phyloP scores from a whole-genome alignment of 768 basidiomycete genomes.

The Neoboletus subvelutipes region DNA sequence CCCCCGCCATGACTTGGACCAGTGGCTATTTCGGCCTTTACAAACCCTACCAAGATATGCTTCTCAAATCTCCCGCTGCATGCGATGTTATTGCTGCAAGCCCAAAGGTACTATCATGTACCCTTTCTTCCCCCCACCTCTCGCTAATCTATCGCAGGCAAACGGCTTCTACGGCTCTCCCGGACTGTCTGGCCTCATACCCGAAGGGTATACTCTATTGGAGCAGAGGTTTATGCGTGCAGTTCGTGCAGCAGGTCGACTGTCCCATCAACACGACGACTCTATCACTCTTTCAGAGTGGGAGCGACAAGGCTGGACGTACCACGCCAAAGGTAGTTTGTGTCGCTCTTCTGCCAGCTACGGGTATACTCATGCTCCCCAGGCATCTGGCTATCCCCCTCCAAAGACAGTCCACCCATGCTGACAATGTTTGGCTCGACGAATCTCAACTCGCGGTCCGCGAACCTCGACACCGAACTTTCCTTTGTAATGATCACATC shows the following conservation, averaged over 20 bases:
- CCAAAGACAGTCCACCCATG: constrained; percentile 48
- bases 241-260: constrained; percentile 46
- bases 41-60: constrained; percentile 69
- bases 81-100: constrained; percentile 81
- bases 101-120: constrained; percentile 61
- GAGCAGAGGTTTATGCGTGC: constrained; percentile 82
- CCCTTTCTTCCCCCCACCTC: neutral
- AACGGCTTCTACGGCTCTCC: constrained; percentile 93
- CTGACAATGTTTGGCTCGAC: constrained; percentile 92
- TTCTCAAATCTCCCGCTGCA: constrained; percentile 57
- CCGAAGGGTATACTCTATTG: constrained; percentile 89
- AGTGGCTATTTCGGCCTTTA: constrained; percentile 95
- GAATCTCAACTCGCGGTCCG: constrained; percentile 89
- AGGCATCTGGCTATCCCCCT: constrained; percentile 87
- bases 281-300: constrained; percentile 83
- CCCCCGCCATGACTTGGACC: constrained; percentile 75
- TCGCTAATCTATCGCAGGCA: constrained; percentile 51
- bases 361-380: neutral
- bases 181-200: constrained; percentile 90
- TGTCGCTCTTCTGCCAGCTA: neutral
- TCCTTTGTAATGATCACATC: constrained; percentile 82
- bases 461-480: constrained; percentile 88
- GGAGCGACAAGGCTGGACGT: constrained; percentile 90
- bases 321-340: constrained; percentile 89
- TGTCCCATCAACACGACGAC: constrained; percentile 27